Base-by-base conservation (phyloP, 73 alveolate species). In the Paramecium bursaria region DNA sequence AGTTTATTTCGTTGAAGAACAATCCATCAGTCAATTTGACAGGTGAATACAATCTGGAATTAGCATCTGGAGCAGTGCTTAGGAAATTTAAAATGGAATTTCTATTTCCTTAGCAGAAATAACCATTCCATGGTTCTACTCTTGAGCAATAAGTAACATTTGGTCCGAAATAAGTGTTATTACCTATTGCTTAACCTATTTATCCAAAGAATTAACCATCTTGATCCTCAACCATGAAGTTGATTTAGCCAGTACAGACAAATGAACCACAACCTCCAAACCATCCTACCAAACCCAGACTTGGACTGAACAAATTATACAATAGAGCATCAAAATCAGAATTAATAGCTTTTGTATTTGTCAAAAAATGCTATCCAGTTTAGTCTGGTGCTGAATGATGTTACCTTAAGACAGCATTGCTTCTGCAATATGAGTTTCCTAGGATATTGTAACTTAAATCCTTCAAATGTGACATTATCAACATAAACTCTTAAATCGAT, bases 201-300 rank as follows among this genome's bases (percentile, higher is more conserved):
- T 33, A 2, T 31, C 82, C 82, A 67, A 79, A 79, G 54, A 54
- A 53, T 1, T 17, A 23, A 9, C 89, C 89, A 17, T 57, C 46
- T 26, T 53, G 23, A 79, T 79, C 89, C 14, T 53, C 89, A 19
- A 53, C 21, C 17, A 79, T 50, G 22, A 54, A 29, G 31, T 79
- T 79, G 11, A 42, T 73, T 53, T 48, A 51, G 7, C 89, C 89
- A 30, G 89, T 79, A 46, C 89, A 79, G 17, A 33, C 14, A 51
- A 79, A 79, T 44, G 76, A 73, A 19, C 89, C 89, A 54, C 89
- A 79, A 21, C 89, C 89, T 53, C 89, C 89, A 55, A 54, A 54
- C 89, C 89, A 79, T 53, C 89, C 89, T 22, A 53, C 7, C 73
- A 50, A 31, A 11, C 50, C 1, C 7, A 25, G 49, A 54, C 54